Evolutionary conservation across 169 alveolate species (phyloP).

Genomic region (Ichthyophthirius multifiliis): DNA sequence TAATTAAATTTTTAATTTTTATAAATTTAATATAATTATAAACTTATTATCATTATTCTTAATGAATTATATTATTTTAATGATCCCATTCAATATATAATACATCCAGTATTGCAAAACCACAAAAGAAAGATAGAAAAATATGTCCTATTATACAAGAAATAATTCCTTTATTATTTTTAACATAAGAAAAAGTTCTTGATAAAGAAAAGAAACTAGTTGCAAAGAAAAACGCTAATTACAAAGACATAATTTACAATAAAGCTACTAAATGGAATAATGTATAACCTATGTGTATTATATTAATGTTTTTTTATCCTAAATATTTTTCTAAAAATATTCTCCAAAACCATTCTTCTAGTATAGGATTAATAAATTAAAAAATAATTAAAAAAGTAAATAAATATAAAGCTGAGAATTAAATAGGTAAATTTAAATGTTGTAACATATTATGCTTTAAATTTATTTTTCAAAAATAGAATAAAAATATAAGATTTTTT

Average conservation of each 20-base stretch:
- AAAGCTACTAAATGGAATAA: background rate
- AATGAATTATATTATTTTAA: background rate
- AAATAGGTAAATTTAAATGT: background rate
- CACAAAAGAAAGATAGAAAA: background rate
- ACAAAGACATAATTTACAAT: background rate
- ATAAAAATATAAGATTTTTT: too few relatives aligned
- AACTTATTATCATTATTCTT: too few relatives aligned
- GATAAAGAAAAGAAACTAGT: background rate
- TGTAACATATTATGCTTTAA: background rate
- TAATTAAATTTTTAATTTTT: too few relatives aligned
- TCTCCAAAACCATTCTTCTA: slow-evolving; percentile 27
- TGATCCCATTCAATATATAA: slow-evolving; percentile 6
- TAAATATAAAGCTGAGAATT: background rate
- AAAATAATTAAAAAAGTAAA: background rate
- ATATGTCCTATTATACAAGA: background rate
- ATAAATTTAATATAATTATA: too few relatives aligned
- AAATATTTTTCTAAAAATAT: background rate
- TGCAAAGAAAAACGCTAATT: background rate
- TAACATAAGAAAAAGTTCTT: background rate
- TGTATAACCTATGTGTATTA: background rate
- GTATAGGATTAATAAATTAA: background rate
- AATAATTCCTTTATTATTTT: background rate
- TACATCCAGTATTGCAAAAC: background rate
- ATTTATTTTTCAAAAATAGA: too few relatives aligned
- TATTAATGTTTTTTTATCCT: background rate